Evolutionary conservation across 495 filamentous ascomycete species (phyloP), one percentile per base, ranked within the genome.

Genomic region (Penicillium steckii): DNA sequence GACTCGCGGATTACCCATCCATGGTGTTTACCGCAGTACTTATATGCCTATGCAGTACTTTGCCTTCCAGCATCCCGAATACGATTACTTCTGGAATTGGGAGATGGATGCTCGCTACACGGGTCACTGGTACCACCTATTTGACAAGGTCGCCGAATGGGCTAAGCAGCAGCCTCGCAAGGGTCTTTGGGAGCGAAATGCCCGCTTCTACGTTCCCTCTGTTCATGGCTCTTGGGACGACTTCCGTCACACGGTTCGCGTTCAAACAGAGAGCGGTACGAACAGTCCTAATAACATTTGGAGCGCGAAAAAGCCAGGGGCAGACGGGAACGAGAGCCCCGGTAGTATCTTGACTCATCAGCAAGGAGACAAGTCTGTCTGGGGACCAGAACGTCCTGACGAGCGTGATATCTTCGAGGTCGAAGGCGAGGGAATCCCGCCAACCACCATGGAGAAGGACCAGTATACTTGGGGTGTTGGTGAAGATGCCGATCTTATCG

Each of bases 81-180:
- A 94, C 64, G 95, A 97, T 50, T 89, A 85, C 70, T 88, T 93
- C 70, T 98, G 94, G 94, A 91, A 98, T 61, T 97, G 92, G 91
- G 94, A 98, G 70, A 95, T 97, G 87, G 94, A 98, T 62, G 84
- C 90, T 29, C 86, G 94, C 3, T 96, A 96, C 67, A 96, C 88
- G 0, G 95, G 94, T n/a, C 92, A 98, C 68, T 95, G 87, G 78
- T 94, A 95, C 67, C 87, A 96, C 57, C 75, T 97, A 21, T 88
- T 97, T 62, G 79, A 85, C 58, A 85, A 85, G 60, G 71, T 94
- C 32, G 75, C 76, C 35, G 69, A 63, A 23, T 98, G 90, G 91
- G 84, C 93, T 3, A 84, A 80, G 42, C 68, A 83, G 50, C 95
- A 97, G 67, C 91, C 94, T 0, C 80, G 94, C 1, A 96, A 94